Conservation (phyloP, 2,329 filamentous ascomycete species). For the Fusarium lateritium region DNA sequence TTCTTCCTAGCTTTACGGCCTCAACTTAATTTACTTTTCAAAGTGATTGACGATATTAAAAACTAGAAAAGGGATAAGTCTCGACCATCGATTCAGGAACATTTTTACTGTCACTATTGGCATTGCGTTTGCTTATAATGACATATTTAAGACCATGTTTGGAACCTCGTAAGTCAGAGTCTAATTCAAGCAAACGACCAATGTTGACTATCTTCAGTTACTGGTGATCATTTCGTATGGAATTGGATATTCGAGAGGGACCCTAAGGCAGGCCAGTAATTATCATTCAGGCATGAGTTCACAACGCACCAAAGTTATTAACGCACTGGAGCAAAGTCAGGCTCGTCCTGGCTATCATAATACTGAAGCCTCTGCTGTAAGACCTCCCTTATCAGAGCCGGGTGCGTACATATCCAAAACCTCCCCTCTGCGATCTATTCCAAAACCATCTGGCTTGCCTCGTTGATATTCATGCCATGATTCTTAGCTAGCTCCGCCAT, state of each 20-base stretch:
- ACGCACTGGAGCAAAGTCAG: accelerated
- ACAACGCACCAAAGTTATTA: too few relatives aligned
- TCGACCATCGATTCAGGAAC: accelerated
- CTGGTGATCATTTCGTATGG: background rate
- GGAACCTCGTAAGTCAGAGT: background rate
- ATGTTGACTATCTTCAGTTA: background rate
- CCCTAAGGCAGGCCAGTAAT: background rate
- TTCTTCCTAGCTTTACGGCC: background rate
- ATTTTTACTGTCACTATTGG: background rate
- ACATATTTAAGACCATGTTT: background rate
- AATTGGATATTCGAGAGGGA: background rate
- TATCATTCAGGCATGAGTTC: too few relatives aligned
- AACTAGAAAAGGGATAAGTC: background rate
- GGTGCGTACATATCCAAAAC: background rate
- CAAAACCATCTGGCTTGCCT: background rate
- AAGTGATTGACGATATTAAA: background rate
- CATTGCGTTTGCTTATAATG: background rate
- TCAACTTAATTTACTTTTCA: background rate
- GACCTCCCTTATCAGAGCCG: background rate
- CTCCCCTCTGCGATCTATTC: background rate
- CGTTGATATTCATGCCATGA: background rate
- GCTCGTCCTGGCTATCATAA: background rate
- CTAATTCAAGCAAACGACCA: background rate
- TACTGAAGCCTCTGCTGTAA: background rate
- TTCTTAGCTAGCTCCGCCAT: background rate